Conservation (phyloP, 441 rosid genomes). For the Sinapis alba region DNA sequence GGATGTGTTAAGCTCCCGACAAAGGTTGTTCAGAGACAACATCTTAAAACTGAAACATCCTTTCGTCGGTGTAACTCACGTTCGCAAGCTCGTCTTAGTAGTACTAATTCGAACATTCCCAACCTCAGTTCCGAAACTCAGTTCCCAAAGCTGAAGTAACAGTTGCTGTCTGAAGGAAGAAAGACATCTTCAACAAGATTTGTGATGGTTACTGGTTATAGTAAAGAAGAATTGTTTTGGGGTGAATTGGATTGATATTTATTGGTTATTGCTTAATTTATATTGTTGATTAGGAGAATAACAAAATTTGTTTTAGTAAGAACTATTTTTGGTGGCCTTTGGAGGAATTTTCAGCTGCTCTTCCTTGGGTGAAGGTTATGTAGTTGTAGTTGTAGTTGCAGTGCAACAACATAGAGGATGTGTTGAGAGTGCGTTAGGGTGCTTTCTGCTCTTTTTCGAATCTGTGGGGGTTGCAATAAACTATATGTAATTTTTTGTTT, state of each 20-base stretch:
- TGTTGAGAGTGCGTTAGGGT: constrained; percentile 23
- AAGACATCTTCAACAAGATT: constrained; percentile 58
- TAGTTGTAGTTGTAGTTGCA: not conserved
- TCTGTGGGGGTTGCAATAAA: constrained; percentile 21
- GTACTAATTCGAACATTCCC: constrained; percentile 31
- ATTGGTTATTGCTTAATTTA: constrained; percentile 6
- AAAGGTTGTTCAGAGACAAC: constrained; percentile 59
- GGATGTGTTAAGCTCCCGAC: constrained; percentile 48
- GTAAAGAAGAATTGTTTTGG: constrained; percentile 25
- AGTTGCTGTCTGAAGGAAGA: constrained; percentile 39
- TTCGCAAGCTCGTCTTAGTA: constrained; percentile 46
- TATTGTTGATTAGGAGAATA: constrained; percentile 10
- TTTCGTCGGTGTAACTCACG: constrained; percentile 40
- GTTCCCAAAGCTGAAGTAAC: constrained; percentile 14
- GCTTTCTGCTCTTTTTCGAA: constrained; percentile 12
- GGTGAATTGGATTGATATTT: not conserved
- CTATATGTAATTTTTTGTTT: not conserved
- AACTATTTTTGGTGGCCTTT: not conserved
- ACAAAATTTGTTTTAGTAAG: not conserved
- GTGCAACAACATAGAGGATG: constrained; percentile 12
- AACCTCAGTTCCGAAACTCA: not conserved
- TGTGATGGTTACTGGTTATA: constrained; percentile 25
- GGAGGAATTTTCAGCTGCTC: constrained; percentile 18
- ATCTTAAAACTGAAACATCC: constrained; percentile 42
- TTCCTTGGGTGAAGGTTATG: constrained; percentile 9